Conservation (phyloP, 768 basidiomycete species). For the Porphyrellus cyaneotinctus region DNA sequence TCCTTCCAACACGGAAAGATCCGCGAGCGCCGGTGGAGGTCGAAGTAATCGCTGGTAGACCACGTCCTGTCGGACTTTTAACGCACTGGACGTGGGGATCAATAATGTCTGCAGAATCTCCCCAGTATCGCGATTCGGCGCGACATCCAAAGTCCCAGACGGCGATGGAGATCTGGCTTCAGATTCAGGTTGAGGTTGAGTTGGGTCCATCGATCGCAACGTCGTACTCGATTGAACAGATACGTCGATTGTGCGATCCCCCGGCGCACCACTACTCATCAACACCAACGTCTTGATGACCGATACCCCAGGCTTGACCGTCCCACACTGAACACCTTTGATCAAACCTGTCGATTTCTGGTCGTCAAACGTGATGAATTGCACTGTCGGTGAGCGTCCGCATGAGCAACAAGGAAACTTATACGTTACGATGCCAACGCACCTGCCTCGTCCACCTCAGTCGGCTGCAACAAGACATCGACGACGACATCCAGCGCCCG, state of each 20-base stretch:
- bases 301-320: constrained; percentile 53
- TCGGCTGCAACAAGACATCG: constrained; percentile 78
- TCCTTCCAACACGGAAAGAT: constrained; percentile 51
- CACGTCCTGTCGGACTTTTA: constrained; percentile 52
- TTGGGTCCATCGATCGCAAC: not conserved
- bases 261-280: constrained; percentile 55
- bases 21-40: constrained; percentile 44
- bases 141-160: constrained; percentile 2
- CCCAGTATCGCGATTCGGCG: constrained; percentile 25
- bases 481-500: constrained; percentile 63
- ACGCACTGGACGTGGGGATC: constrained; percentile 62
- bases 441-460: constrained; percentile 72
- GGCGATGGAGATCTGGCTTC: not conserved
- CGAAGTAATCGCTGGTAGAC: constrained; percentile 46
- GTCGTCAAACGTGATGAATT: constrained; percentile 56
- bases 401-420: not conserved
- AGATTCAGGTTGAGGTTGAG: constrained; percentile 3
- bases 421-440: constrained; percentile 15
- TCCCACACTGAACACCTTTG: constrained; percentile 68
- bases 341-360: constrained; percentile 68
- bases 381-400: constrained; percentile 38
- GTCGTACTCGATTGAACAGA: constrained; percentile 62
- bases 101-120: constrained; percentile 67
- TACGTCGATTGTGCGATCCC: constrained; percentile 74
- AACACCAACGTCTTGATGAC: constrained; percentile 62